These are phyloP conservation scores for Podospora conica DNA, from an alignment of 495 filamentous ascomycete genomes.

Conservation along the genomic window DNA sequence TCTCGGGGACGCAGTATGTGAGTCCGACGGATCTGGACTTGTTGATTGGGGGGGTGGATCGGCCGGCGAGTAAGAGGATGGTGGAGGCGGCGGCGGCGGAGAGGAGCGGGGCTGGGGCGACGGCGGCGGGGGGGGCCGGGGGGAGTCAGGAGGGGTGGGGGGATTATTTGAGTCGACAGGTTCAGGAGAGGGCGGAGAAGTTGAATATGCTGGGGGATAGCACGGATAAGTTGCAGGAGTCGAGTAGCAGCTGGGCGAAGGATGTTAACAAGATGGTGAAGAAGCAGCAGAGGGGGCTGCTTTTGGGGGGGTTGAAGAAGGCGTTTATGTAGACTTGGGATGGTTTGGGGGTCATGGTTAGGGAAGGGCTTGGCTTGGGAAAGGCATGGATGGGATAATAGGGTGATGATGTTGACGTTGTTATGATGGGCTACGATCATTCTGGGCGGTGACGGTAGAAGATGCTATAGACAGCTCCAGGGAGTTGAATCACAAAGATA, in stretches of 20 bases:
- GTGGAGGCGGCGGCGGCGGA: constrained; percentile 40
- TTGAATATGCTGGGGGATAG: constrained; percentile 74
- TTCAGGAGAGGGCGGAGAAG: constrained; percentile 86
- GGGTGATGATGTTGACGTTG: not conserved
- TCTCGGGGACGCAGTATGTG: constrained; percentile 88
- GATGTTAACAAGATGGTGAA: constrained; percentile 82
- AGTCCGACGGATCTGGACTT: constrained; percentile 86
- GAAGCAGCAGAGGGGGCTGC: constrained; percentile 75
- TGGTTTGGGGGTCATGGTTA: not conserved
- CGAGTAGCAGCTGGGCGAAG: constrained; percentile 71
- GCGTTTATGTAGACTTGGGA: constrained; percentile 31
- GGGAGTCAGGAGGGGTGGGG: constrained; percentile 48
- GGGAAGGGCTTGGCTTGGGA: not conserved
- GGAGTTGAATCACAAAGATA: not conserved
- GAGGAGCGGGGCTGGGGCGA: constrained; percentile 30
- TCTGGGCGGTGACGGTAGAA: not conserved
- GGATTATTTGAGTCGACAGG: constrained; percentile 65
- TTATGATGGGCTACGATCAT: not conserved
- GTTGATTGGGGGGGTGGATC: constrained; percentile 80
- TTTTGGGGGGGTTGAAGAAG: constrained; percentile 56
- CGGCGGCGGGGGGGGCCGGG: constrained; percentile 49
- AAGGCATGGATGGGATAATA: not conserved
- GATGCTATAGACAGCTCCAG: not conserved
- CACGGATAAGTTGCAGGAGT: constrained; percentile 73
- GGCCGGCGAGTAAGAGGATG: constrained; percentile 79